Percentiles rank a stretch among this genome's conserved stretches.
Evolutionary conservation across 2,329 filamentous ascomycete genomes (phyloP).

Genomic region (Metarhizium guizhouense): DNA sequence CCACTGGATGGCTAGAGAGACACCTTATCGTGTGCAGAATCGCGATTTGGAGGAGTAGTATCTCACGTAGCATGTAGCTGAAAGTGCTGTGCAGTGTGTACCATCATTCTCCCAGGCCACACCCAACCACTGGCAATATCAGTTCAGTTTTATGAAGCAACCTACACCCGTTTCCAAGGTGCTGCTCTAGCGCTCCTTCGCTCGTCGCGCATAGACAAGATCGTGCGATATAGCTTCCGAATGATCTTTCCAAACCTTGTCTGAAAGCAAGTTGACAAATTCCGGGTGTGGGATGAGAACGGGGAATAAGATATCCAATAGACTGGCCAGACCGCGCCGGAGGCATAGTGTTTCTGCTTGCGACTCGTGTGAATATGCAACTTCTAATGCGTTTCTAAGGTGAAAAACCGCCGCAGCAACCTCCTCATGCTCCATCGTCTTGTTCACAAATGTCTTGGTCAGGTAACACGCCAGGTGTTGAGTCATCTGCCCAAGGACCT

Average conservation of each 20-base stretch:
- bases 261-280: constrained; percentile 15
- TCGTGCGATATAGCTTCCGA: constrained; percentile 17
- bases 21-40: too few species aligned
- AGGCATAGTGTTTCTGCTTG: constrained; percentile 21
- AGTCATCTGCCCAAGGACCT: constrained; percentile 17
- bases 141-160: neutral
- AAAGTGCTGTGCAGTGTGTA: too few species aligned
- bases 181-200: neutral
- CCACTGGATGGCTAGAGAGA: too few species aligned
- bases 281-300: constrained; percentile 15
- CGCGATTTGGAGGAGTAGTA: too few species aligned
- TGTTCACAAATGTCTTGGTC: constrained; percentile 7
- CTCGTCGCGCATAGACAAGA: constrained; percentile 10
- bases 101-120: too few species aligned
- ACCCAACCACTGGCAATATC: too few species aligned
- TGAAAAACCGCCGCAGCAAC: constrained; percentile 15
- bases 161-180: neutral
- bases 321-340: constrained; percentile 20
- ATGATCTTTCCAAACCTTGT: constrained; percentile 14
- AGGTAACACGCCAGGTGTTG: constrained; percentile 14
- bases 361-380: constrained; percentile 15
- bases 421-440: constrained; percentile 11
- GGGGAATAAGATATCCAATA: constrained; percentile 18
- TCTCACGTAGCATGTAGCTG: too few species aligned
- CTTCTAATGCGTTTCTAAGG: constrained; percentile 19